Conservation (phyloP, 495 filamentous ascomycete genomes). For the Aspergillus sclerotiicarbonarius region DNA sequence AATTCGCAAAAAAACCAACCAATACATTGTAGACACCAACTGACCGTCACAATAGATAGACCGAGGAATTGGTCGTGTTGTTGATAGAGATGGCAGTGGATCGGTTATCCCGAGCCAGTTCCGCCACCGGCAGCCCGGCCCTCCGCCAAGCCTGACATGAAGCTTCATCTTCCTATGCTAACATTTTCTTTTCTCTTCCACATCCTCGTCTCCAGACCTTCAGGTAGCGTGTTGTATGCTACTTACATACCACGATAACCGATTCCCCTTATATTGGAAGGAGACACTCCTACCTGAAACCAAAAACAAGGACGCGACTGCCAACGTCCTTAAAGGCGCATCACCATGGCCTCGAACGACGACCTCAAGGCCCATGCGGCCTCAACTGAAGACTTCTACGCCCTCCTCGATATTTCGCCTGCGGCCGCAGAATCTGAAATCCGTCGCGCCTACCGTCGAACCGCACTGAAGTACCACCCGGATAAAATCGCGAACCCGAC, state of each 20-base stretch:
- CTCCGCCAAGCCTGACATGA: neutral
- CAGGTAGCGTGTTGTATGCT: no score
- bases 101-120: neutral
- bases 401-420: constrained; percentile 66
- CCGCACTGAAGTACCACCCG: constrained; percentile 86
- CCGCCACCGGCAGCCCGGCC: constrained; percentile 11
- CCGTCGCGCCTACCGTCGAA: constrained; percentile 82
- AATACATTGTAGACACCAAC: no score
- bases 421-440: constrained; percentile 68
- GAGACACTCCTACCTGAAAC: neutral
- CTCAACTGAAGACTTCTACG: constrained; percentile 77
- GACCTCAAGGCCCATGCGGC: constrained; percentile 56
- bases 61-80: no score
- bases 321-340: neutral
- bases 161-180: neutral
- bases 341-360: constrained; percentile 42
- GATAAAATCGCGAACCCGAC: constrained; percentile 68
- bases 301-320: neutral
- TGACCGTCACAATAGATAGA: no score
- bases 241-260: no score
- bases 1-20: no score
- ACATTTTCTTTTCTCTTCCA: neutral
- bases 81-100: neutral
- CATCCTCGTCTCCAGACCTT: neutral
- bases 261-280: no score